Conservation (phyloP, 1,284 basidiomycete species). For the Leccinum ambiguum region DNA sequence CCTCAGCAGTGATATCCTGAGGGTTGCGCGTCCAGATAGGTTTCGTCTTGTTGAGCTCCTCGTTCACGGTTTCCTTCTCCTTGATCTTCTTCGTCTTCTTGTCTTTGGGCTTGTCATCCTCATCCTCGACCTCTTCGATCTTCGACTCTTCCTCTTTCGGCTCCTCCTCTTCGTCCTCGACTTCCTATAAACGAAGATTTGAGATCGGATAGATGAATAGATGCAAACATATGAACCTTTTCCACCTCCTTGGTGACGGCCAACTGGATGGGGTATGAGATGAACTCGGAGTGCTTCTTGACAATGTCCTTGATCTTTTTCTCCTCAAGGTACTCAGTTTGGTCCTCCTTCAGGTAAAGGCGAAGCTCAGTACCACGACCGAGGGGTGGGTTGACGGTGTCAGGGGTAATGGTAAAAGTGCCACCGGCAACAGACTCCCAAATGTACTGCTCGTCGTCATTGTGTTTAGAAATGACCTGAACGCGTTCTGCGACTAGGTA, state of each 20-base stretch:
- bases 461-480: conserved; percentile 99
- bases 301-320: conserved; percentile 99
- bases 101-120: conserved; percentile 84
- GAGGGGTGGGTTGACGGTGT: conserved; percentile 86
- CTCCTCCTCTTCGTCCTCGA: conserved; percentile 78
- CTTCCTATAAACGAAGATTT: conserved; percentile 56
- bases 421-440: conserved; percentile 99
- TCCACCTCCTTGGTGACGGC: conserved; percentile 99
- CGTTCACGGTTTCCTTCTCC: conserved; percentile 86
- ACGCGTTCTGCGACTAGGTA: conserved; percentile 99
- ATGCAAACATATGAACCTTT: conserved; percentile 56
- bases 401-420: conserved; percentile 98
- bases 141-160: conserved; percentile 69
- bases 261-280: conserved; percentile 99
- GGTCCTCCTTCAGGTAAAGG: conserved; percentile 97
- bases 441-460: conserved; percentile 99
- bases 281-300: conserved; percentile 99
- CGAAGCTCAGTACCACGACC: conserved; percentile 96
- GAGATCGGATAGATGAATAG: conserved; percentile 5
- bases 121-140: conserved; percentile 79
- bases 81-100: conserved; percentile 99
- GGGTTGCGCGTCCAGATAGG: conserved; percentile 99
- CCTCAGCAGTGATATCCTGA: conserved; percentile 88
- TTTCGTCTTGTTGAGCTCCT: conserved; percentile 99
- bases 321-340: conserved; percentile 98